These are phyloP conservation scores for Gamarada debralockiae DNA, from an alignment of 495 filamentous ascomycete genomes.

Conservation along the genomic window DNA sequence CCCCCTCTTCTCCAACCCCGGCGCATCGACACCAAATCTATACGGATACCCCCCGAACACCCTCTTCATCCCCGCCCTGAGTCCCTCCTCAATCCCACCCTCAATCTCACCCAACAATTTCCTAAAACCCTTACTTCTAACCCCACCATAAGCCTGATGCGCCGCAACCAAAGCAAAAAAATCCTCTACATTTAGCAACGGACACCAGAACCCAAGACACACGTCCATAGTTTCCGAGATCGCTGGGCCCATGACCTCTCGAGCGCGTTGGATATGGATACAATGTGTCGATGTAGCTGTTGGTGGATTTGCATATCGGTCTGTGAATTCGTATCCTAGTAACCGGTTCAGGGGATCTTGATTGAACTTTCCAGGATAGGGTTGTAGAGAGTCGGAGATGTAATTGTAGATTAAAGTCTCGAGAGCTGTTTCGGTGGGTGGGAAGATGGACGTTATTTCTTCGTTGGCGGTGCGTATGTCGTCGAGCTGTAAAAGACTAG, in stretches of 20 bases:
- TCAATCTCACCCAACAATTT: neutral
- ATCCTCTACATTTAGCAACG: neutral
- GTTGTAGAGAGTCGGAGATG: neutral
- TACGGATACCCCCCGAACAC: too few relatives aligned
- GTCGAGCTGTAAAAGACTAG: too few relatives aligned
- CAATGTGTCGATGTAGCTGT: neutral
- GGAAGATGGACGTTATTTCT: neutral
- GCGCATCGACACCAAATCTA: too few relatives aligned
- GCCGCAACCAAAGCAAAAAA: neutral
- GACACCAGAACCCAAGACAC: neutral
- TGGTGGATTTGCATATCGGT: neutral
- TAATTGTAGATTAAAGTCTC: neutral
- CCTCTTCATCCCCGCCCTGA: too few relatives aligned
- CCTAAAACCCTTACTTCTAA: neutral
- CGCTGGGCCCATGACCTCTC: neutral
- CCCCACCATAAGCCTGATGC: neutral
- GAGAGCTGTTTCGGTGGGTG: neutral
- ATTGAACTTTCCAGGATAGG: neutral
- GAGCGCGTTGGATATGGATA: neutral
- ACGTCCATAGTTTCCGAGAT: neutral
- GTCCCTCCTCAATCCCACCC: neutral
- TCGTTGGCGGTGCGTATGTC: too few relatives aligned
- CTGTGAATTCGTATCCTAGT: neutral
- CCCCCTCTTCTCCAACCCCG: too few relatives aligned
- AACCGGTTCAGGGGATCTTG: neutral